Conservation (phyloP, 2,329 filamentous ascomycete genomes). For the Phyllosticta capitalensis region DNA sequence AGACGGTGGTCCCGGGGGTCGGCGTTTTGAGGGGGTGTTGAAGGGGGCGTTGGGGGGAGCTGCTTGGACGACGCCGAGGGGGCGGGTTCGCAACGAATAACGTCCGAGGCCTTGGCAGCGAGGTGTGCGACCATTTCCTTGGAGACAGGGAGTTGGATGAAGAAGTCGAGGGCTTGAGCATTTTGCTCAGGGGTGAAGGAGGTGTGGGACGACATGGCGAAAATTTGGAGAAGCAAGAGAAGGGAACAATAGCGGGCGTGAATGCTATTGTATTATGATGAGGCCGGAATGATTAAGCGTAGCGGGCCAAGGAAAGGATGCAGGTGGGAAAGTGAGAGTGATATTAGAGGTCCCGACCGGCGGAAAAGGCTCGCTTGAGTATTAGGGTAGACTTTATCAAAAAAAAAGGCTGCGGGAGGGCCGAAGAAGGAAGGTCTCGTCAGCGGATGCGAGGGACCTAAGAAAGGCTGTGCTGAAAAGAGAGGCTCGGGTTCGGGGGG, state of each 20-base stretch:
- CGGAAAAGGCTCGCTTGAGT: conserved; percentile 4
- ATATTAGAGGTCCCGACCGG: conserved; percentile 10
- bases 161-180: conserved; percentile 66
- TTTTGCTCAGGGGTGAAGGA: conserved; percentile 43
- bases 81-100: conserved; percentile 63
- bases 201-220: conserved; percentile 36
- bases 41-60: conserved; percentile 50
- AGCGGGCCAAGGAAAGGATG: background rate
- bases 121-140: conserved; percentile 70
- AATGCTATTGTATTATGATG: conserved; percentile 7
- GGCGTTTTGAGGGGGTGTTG: conserved; percentile 46
- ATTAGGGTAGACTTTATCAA: background rate
- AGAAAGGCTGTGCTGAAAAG: conserved; percentile 5
- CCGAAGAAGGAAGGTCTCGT: conserved; percentile 1
- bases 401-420: too few species aligned
- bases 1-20: conserved; percentile 45
- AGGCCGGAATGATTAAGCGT: conserved; percentile 3
- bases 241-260: background rate
- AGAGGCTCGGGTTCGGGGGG: background rate
- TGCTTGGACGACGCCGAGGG: conserved; percentile 33
- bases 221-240: conserved; percentile 2
- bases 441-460: background rate
- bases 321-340: conserved; percentile 1
- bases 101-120: conserved; percentile 61
- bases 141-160: conserved; percentile 67